phyloP scores from a whole-genome alignment of 179 eudicot species.

The Beta macrorhiza region DNA sequence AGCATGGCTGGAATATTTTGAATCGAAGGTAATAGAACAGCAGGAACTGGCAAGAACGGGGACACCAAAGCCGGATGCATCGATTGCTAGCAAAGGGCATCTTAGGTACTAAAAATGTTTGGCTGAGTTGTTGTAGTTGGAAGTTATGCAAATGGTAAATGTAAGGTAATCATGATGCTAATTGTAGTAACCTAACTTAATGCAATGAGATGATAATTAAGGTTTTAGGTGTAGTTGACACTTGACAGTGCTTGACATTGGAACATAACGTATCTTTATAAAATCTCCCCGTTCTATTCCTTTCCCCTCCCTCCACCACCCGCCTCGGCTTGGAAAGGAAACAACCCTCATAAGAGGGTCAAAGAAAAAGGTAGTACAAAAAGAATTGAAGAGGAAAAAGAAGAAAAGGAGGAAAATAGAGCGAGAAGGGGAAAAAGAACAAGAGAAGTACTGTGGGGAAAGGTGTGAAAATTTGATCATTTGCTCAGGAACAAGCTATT shows the following conservation, averaged over 20 bases:
- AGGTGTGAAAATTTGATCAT: no score
- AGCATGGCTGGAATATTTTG: conserved; percentile 98
- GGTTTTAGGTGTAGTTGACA: not conserved
- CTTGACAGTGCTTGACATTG: not conserved
- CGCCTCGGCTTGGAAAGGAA: not conserved
- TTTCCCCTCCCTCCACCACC: not conserved
- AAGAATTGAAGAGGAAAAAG: not conserved
- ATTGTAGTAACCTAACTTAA: conserved; percentile 6
- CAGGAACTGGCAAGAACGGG: conserved; percentile 94
- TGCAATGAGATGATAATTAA: not conserved
- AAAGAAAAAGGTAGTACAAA: not conserved
- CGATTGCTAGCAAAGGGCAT: conserved; percentile 99
- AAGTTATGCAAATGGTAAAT: conserved; percentile 17
- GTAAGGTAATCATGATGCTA: conserved; percentile 23
- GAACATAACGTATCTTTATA: not conserved
- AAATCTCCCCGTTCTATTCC: not conserved
- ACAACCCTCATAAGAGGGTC: not conserved
- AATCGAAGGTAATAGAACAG: conserved; percentile 95
- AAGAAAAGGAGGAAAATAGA: no score
- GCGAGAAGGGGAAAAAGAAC: not conserved
- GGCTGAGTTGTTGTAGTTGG: conserved; percentile 29
- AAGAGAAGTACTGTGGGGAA: no score
- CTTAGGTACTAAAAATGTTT: conserved; percentile 79
- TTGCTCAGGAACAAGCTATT: no score
- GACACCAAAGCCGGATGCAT: conserved; percentile 95